phyloP scores from a whole-genome alignment of 768 basidiomycete genomes.

The Hericium erinaceus region DNA sequence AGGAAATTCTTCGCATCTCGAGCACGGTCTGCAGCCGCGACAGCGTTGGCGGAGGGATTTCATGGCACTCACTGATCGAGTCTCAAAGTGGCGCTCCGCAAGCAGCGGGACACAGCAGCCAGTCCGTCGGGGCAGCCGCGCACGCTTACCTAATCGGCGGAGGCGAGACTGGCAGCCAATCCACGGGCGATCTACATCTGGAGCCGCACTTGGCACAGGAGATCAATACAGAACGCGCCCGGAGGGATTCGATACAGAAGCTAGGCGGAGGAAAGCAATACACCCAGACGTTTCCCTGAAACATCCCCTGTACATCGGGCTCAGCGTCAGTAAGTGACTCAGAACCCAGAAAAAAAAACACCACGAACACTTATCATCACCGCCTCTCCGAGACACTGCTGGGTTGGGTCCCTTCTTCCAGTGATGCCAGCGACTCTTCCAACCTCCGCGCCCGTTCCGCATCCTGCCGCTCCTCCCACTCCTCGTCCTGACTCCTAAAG shows the following conservation, averaged over 20 bases:
- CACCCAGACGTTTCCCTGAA: not conserved
- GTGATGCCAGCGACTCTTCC: conserved; percentile 45
- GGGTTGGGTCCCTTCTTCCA: conserved; percentile 21
- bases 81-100: not conserved
- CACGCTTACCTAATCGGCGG: not conserved
- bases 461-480: conserved; percentile 47
- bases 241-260: not conserved
- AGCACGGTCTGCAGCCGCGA: too few relatives aligned
- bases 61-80: not conserved
- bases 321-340: not conserved
- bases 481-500: conserved; percentile 44
- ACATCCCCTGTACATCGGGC: not conserved
- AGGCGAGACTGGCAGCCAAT: not conserved
- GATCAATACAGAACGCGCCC: not conserved
- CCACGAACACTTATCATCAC: not conserved
- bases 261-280: not conserved
- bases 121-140: too few relatives aligned
- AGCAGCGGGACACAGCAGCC: not conserved
- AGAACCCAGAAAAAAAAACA: not conserved
- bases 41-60: too few relatives aligned
- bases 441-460: conserved; percentile 42
- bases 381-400: not conserved
- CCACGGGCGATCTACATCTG: not conserved
- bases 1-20: too few relatives aligned
- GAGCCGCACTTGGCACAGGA: too few relatives aligned